A percentile compares a stretch with the other conserved stretches of the same genome.
phyloP scores from a whole-genome alignment of 495 filamentous ascomycete species.

The Trichocladium antarcticum region DNA sequence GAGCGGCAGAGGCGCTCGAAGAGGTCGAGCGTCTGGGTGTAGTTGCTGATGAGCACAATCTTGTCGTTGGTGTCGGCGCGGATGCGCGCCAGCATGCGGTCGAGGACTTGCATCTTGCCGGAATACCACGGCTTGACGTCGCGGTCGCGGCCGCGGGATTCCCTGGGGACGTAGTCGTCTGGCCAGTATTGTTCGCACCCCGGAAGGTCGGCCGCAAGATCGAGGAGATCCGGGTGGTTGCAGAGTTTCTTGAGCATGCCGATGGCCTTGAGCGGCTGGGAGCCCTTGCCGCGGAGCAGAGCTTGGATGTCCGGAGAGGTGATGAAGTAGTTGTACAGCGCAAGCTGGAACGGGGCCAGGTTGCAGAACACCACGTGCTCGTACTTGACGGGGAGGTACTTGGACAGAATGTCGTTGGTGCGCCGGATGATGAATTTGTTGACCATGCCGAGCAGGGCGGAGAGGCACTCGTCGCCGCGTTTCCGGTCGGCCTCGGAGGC shows the following conservation, averaged over 20 bases:
- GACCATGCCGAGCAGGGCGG: constrained; percentile 70
- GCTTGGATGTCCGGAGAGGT: constrained; percentile 90
- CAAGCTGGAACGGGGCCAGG: constrained; percentile 80
- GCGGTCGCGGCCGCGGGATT: constrained; percentile 75
- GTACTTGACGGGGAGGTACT: constrained; percentile 97
- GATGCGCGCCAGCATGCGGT: constrained; percentile 95
- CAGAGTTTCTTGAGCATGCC: constrained; percentile 95
- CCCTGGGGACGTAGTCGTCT: constrained; percentile 79
- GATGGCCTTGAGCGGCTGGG: constrained; percentile 93
- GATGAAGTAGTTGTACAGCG: constrained; percentile 93
- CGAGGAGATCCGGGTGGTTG: constrained; percentile 92
- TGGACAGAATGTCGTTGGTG: constrained; percentile 95
- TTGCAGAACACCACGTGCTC: constrained; percentile 99
- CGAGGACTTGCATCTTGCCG: constrained; percentile 96
- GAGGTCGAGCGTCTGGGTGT: constrained; percentile 90
- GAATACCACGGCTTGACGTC: constrained; percentile 95
- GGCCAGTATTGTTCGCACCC: constrained; percentile 77
- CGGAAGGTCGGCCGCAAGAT: constrained; percentile 72
- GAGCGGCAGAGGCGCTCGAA: constrained; percentile 85
- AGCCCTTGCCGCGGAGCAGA: constrained; percentile 85
- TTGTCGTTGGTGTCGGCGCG: constrained; percentile 96
- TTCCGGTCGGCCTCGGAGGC: constrained; percentile 73
- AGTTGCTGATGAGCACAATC: constrained; percentile 97
- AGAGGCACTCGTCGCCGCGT: constrained; percentile 73
- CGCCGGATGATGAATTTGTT: constrained; percentile 99